phyloP scores from a whole-genome alignment of 352 stramenopile species.

The Elongisporangium prolatum region DNA sequence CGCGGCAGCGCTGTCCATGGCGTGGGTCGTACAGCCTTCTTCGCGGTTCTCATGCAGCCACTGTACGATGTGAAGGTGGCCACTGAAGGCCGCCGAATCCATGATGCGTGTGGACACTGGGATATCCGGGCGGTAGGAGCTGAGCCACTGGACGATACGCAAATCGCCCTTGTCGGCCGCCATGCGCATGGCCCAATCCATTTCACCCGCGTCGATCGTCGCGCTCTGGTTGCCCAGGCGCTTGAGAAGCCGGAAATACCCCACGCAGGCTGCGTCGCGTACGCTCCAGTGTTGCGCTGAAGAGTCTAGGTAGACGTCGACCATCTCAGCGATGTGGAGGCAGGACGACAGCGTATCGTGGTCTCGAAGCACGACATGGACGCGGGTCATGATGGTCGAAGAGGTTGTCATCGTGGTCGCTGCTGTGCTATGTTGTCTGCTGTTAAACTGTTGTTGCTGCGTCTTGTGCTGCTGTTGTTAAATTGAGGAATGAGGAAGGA shows the following conservation, averaged over 20 bases:
- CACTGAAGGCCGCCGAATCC: conserved; percentile 70
- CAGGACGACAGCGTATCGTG: conserved; percentile 45
- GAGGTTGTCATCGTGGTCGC: not conserved
- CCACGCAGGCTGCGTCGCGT: conserved; percentile 41
- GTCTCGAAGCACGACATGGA: conserved; percentile 35
- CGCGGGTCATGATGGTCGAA: conserved; percentile 21
- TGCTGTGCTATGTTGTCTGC: not conserved
- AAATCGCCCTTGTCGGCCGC: conserved; percentile 70
- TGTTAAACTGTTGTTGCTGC: not conserved
- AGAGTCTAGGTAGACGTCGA: conserved; percentile 50
- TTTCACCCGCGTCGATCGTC: conserved; percentile 37
- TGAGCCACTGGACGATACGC: conserved; percentile 57
- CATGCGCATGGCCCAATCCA: conserved; percentile 65
- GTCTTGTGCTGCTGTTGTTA: not conserved
- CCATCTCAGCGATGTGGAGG: conserved; percentile 32
- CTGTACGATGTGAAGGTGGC: conserved; percentile 62
- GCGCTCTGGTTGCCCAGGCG: conserved; percentile 30
- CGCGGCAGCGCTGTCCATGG: conserved; percentile 73
- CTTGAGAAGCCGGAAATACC: conserved; percentile 49
- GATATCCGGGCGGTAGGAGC: conserved; percentile 42
- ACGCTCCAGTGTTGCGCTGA: conserved; percentile 54
- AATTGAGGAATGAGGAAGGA: not conserved
- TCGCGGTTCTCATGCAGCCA: conserved; percentile 64
- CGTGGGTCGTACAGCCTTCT: conserved; percentile 69
- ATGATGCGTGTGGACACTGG: conserved; percentile 65